A percentile compares a stretch with the other conserved stretches of the same genome.
Conservation (phyloP, 176 grass and related monocot genomes). For the Oryza rufipogon region DNA sequence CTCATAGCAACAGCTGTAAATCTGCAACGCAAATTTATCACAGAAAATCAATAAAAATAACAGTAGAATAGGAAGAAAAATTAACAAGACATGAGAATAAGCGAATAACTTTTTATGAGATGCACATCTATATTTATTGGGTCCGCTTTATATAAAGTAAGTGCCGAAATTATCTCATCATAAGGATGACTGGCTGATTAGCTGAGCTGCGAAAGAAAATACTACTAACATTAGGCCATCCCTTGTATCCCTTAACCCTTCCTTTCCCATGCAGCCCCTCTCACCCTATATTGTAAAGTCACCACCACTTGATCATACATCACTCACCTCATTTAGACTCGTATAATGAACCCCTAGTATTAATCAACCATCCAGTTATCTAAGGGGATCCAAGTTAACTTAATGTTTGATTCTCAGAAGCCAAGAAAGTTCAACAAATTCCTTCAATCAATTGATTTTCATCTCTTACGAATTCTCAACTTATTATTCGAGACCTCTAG, state of each 20-base stretch:
- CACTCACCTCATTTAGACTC: not conserved
- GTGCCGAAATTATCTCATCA: no score
- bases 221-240: not conserved
- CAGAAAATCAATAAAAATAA: conserved; percentile 7
- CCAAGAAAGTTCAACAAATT: not conserved
- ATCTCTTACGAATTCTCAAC: not conserved
- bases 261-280: no score
- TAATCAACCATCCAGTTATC: not conserved
- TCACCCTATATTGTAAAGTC: no score
- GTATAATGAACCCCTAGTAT: no score
- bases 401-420: not conserved
- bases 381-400: not conserved
- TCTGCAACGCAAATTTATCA: conserved; percentile 48
- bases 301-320: not conserved
- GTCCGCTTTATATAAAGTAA: not conserved
- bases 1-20: conserved; percentile 75
- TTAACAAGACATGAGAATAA: not conserved
- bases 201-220: not conserved
- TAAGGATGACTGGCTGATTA: not conserved
- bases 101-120: not conserved
- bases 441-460: not conserved
- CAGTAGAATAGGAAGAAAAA: not conserved
- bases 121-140: not conserved
- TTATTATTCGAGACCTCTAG: not conserved
- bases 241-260: no score